A percentile compares a stretch with the other conserved stretches of the same genome.
Evolutionary conservation across 208 protist species (phyloP).

Genomic region (Leishmania braziliensis): DNA sequence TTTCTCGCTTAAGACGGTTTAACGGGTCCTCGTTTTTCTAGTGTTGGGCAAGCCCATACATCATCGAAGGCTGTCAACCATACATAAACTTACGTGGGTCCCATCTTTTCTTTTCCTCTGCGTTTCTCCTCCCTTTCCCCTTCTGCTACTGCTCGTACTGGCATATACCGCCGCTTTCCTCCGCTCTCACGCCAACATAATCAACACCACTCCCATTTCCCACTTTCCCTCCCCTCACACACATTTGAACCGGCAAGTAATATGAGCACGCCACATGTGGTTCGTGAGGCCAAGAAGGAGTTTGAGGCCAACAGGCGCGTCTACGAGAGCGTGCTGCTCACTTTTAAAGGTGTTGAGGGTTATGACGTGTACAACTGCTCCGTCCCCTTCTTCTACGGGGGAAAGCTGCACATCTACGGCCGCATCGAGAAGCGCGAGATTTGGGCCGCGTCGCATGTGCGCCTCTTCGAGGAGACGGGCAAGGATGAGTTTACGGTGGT

Average conservation of each 20-base stretch:
- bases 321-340: slow-evolving; percentile 50
- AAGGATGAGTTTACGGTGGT: slow-evolving; percentile 62
- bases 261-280: slow-evolving; percentile 37
- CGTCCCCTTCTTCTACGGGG: slow-evolving; percentile 53
- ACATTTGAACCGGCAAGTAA: background rate
- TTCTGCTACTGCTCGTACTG: background rate
- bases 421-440: slow-evolving; percentile 49
- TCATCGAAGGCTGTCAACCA: background rate
- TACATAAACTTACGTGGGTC: slow-evolving; percentile 3
- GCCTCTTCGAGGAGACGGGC: slow-evolving; percentile 57
- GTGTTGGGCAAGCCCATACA: background rate
- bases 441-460: slow-evolving; percentile 55
- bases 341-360: slow-evolving; percentile 60
- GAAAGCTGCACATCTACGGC: slow-evolving; percentile 55
- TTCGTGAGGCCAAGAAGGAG: slow-evolving; percentile 37
- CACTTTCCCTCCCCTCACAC: slow-evolving; percentile 1
- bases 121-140: background rate
- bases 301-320: slow-evolving; percentile 42
- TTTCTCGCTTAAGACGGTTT: background rate
- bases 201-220: background rate
- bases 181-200: background rate
- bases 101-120: background rate
- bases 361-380: slow-evolving; percentile 69
- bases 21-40: background rate
- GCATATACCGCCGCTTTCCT: background rate